These are phyloP conservation scores for Papiliotrema terrestris DNA, from an alignment of 1,284 basidiomycete genomes.

Conservation along the genomic window DNA sequence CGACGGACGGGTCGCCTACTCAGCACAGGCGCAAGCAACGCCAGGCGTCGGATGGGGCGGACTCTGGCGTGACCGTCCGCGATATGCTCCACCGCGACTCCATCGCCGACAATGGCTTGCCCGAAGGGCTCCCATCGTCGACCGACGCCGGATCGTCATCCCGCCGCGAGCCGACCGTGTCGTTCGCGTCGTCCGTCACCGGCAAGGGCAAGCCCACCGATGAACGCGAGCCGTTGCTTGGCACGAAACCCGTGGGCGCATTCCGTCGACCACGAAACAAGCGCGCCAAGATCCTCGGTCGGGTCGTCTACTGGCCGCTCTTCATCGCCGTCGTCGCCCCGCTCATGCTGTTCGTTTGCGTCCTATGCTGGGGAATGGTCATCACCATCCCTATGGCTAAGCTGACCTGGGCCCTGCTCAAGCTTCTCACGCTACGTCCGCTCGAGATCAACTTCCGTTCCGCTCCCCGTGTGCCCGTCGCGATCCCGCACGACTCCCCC, in stretches of 20 bases:
- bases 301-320: constrained; percentile 70
- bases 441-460: constrained; percentile 83
- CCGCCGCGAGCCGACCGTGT: constrained; percentile 28
- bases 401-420: constrained; percentile 88
- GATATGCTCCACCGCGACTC: not conserved
- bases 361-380: constrained; percentile 88
- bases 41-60: constrained; percentile 24
- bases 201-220: constrained; percentile 7
- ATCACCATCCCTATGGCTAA: constrained; percentile 98
- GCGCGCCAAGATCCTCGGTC: constrained; percentile 50
- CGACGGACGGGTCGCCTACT: constrained; percentile 18
- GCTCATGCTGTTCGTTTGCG: constrained; percentile 76
- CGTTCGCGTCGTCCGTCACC: constrained; percentile 32
- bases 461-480: constrained; percentile 42
- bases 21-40: not conserved
- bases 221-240: constrained; percentile 35
- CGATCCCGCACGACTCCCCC: constrained; percentile 18
- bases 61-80: constrained; percentile 27
- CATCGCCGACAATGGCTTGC: not conserved
- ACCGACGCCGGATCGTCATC: constrained; percentile 11
- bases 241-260: constrained; percentile 11
- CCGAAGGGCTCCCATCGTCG: not conserved
- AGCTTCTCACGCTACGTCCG: constrained; percentile 75
- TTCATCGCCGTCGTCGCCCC: constrained; percentile 79
- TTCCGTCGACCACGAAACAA: constrained; percentile 36